Conservation (phyloP, 345 rosid species). For the Arabidopsis arenosa region DNA sequence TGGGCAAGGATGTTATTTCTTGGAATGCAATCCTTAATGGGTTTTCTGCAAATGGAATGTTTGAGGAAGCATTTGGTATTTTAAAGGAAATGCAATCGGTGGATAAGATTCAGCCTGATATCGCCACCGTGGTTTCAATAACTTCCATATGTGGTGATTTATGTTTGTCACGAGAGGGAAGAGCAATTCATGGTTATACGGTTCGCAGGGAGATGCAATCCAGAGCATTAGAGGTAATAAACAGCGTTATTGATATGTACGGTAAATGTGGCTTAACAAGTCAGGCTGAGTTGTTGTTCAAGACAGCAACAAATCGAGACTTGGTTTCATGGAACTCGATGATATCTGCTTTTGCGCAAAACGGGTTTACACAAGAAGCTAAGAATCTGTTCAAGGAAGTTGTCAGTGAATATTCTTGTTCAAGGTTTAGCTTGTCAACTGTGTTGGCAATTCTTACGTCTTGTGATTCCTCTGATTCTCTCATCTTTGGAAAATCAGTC, state of each 20-base stretch:
- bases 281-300: constrained; percentile 52
- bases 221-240: constrained; percentile 42
- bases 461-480: constrained; percentile 50
- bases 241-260: constrained; percentile 57
- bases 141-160: constrained; percentile 51
- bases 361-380: constrained; percentile 44
- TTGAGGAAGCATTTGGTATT: constrained; percentile 51
- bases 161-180: constrained; percentile 54
- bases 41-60: constrained; percentile 52
- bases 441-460: constrained; percentile 58
- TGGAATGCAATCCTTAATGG: constrained; percentile 67
- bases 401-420: constrained; percentile 36
- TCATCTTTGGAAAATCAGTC: constrained; percentile 53
- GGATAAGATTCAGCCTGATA: constrained; percentile 47
- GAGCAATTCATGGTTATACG: constrained; percentile 53
- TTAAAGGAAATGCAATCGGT: constrained; percentile 54
- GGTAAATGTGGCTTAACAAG: constrained; percentile 47
- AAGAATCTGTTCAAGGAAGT: constrained; percentile 52
- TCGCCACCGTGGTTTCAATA: constrained; percentile 49
- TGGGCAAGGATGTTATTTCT: constrained; percentile 52
- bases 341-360: constrained; percentile 51
- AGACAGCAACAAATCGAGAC: constrained; percentile 43
- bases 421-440: constrained; percentile 49
- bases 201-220: constrained; percentile 48
- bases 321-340: constrained; percentile 60